Conservation (phyloP, 1,139 yeast genomes). For the Taphrina pruni region DNA sequence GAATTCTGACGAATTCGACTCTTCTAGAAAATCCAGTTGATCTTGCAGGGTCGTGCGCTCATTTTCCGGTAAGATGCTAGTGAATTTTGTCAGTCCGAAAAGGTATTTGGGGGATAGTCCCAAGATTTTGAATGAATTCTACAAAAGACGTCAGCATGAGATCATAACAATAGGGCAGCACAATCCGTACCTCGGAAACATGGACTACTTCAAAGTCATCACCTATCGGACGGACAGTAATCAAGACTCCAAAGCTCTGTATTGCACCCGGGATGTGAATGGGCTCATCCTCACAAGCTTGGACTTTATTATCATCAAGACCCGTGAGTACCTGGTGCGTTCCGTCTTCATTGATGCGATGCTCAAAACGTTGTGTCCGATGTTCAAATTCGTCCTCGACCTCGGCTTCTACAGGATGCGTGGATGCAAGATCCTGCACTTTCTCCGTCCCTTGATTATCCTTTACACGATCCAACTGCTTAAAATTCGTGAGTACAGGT, state of each 20-base stretch:
- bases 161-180: neutral
- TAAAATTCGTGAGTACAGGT: neutral
- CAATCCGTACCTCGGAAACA: constrained; percentile 31
- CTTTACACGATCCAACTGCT: constrained; percentile 18
- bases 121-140: constrained; percentile 32
- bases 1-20: constrained; percentile 36
- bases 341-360: constrained; percentile 23
- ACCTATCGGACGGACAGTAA: constrained; percentile 25
- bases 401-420: constrained; percentile 15
- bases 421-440: constrained; percentile 22
- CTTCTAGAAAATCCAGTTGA: constrained; percentile 34
- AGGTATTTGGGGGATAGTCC: constrained; percentile 33
- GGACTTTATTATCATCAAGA: constrained; percentile 13
- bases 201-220: constrained; percentile 9
- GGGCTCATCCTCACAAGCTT: constrained; percentile 40
- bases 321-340: constrained; percentile 27
- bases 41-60: constrained; percentile 21
- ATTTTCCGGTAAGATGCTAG: constrained; percentile 14
- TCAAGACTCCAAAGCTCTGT: constrained; percentile 33
- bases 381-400: constrained; percentile 1
- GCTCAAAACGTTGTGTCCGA: constrained; percentile 21
- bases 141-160: neutral
- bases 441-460: constrained; percentile 26
- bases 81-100: constrained; percentile 24
- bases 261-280: constrained; percentile 40